These are phyloP conservation scores for Fusarium secorum DNA, from an alignment of 2,329 filamentous ascomycete species.

Conservation along the genomic window DNA sequence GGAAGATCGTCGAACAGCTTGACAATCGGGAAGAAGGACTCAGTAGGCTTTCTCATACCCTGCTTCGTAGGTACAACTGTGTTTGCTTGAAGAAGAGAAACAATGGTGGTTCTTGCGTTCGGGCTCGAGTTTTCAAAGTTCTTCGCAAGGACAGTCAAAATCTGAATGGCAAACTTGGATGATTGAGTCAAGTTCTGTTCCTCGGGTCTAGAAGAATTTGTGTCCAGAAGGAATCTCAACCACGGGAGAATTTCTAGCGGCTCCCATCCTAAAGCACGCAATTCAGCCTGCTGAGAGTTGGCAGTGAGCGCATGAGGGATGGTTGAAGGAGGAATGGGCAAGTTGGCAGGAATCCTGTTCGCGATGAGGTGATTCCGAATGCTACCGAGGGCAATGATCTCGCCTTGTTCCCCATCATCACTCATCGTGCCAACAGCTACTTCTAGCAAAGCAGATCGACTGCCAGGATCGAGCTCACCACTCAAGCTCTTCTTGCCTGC, in stretches of 20 bases:
- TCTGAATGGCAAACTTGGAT: slow-evolving; percentile 76
- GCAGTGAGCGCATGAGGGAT: slow-evolving; percentile 87
- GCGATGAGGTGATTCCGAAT: slow-evolving; percentile 79
- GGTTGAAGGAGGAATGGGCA: slow-evolving; percentile 82
- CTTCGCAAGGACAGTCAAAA: slow-evolving; percentile 84
- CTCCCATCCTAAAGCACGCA: slow-evolving; percentile 86
- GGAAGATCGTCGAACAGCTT: slow-evolving; percentile 95
- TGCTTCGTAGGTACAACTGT: slow-evolving; percentile 88
- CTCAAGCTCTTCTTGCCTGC: slow-evolving; percentile 73
- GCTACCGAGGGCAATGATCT: slow-evolving; percentile 78
- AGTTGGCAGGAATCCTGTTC: slow-evolving; percentile 79
- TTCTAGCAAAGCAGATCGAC: slow-evolving; percentile 75
- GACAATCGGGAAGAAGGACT: slow-evolving; percentile 93
- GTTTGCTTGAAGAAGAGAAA: slow-evolving; percentile 69
- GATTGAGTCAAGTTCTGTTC: slow-evolving; percentile 76
- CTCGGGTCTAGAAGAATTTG: slow-evolving; percentile 64
- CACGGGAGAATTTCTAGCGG: slow-evolving; percentile 86
- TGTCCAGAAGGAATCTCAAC: slow-evolving; percentile 81
- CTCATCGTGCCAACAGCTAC: slow-evolving; percentile 79
- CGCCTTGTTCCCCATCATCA: slow-evolving; percentile 67
- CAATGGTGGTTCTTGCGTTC: slow-evolving; percentile 70
- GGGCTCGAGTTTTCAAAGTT: slow-evolving; percentile 84
- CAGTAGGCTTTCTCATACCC: slow-evolving; percentile 84
- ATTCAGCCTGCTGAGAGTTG: slow-evolving; percentile 68
- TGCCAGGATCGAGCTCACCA: slow-evolving; percentile 75